phyloP scores from a whole-genome alignment of 2,329 filamentous ascomycete species.

The Cercospora citrullina region DNA sequence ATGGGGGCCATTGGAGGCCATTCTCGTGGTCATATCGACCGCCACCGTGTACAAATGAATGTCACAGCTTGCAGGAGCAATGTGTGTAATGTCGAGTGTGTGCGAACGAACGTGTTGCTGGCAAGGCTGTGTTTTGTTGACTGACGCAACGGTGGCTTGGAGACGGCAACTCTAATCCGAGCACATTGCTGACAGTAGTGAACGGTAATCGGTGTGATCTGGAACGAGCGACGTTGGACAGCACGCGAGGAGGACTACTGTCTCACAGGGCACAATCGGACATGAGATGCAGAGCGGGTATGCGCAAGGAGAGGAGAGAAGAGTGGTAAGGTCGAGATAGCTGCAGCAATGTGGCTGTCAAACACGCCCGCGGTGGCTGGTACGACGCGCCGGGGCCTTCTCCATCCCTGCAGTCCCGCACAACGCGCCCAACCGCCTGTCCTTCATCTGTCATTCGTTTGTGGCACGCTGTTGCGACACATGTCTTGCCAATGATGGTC shows the following conservation, averaged over 20 bases:
- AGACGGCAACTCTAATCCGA: conserved; percentile 6
- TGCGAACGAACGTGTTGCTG: neutral
- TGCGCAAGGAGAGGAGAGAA: neutral
- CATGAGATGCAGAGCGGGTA: neutral
- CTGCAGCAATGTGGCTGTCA: conserved; percentile 1
- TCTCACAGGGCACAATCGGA: neutral
- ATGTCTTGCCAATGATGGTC: neutral
- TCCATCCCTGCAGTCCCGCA: neutral
- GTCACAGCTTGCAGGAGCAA: conserved; percentile 3
- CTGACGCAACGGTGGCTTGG: conserved; percentile 17
- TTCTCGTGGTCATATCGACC: conserved; percentile 19
- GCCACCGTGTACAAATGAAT: conserved; percentile 7
- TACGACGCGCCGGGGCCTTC: neutral
- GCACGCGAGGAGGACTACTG: neutral
- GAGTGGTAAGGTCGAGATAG: neutral
- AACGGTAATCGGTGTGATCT: neutral
- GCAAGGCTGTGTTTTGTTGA: conserved; percentile 14
- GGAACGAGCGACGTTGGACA: conserved; percentile 4
- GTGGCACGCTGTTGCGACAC: neutral
- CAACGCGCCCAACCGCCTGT: neutral
- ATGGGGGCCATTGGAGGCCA: conserved; percentile 61
- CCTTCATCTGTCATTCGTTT: neutral
- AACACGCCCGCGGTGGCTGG: neutral
- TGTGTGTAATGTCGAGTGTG: neutral
- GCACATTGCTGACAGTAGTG: neutral